Base-by-base conservation (phyloP, 2,329 filamentous ascomycete species). In the Aspergillus ochraceus region DNA sequence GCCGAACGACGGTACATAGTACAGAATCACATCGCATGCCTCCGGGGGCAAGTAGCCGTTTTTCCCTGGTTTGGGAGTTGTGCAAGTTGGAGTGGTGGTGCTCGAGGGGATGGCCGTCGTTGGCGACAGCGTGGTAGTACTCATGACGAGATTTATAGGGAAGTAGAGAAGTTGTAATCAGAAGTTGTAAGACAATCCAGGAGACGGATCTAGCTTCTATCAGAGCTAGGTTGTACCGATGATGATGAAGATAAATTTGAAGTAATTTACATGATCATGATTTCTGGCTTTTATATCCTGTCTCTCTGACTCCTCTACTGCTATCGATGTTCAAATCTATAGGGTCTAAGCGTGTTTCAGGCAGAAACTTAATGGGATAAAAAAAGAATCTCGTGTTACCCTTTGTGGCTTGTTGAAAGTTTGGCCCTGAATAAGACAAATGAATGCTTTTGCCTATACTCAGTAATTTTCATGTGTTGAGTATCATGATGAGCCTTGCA, bases 31-130 rank as follows among this genome's bases (percentile, higher is more conserved):
- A 53, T 75, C 70, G 54, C 76, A 79, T 2, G 74, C 68, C 45
- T 70, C 70, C 10, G 70, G 67, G 5, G 74, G 75, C 2, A 78
- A 65, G 56, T 76, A 75, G 51, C 75, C 75, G 65, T 77, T 70
- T 46, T 73, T 72, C 10, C 69, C 75, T 10, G 75, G 74, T 6
- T 64, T 62, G 4, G 70, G 59, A 20, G 58, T 52, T 4, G 66
- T 42, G 39, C 69, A 71, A 22, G 68, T 67, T 36, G 49, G 58
- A 2, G 42, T 64, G 5, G 60, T 49, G 10, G 58, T 46, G n/a
- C 54, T 14, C 0, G 55, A 46, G 11, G 50, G 50, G 4, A 17
- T 42, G 36, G 36, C 36, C 9, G 60, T 51, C 12, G 52, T 55
- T 9, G 19, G 22, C 0, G 12, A 42, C 6, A 42, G 6, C 36